Evolutionary conservation across 2,329 filamentous ascomycete species (phyloP), one percentile per base, ranked within the genome.

Genomic region (Calonectria montana): DNA sequence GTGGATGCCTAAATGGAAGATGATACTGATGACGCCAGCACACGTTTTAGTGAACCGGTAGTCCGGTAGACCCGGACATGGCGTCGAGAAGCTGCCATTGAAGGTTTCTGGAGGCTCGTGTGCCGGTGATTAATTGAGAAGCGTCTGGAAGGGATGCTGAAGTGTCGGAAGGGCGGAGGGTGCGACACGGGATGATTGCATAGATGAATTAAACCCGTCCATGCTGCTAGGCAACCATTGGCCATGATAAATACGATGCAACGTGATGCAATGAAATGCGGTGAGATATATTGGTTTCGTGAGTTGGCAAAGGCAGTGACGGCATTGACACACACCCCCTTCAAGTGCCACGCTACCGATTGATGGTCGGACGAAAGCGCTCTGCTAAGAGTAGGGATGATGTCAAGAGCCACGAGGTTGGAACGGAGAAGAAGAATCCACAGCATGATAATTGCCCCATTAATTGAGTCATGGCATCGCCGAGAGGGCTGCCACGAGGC

Each of bases 391-490:
- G 21, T 23, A 62, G 37, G 21, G 35, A 62, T 18, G 29, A 4
- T 6, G 53, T 21, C 8, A 16, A 6, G 53, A 67, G 43, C 43
- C 43, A 48, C 43, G 35, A 53, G 53, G 55, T 48, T 61, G 57
- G 31, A 61, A 61, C 4, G 41, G 27, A 15, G 31, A 16, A 27
- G 16, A 25, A 43, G 43, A 43, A 59, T 4, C 53, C 31, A 25
- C 53, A 31, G 50, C 50, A 57, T 35, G 18, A 57, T 35, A 37
- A n/a, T 12, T 37, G 31, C 29, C 29, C n/a, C 12, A 21, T 16
- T 31, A 43, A 43, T 61, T 41, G 53, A 57, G 31, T 35, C 48
- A 67, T 67, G 55, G n/a, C 31, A 45, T 62, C 29, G 23, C 57
- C 16, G 55, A 15, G 41, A 61, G 23, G 50, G 64, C 50, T 37